Evolutionary conservation across 148 eudicot species (phyloP), one percentile per base, ranked within the genome.

Genomic region (Spergularia bocconei): DNA sequence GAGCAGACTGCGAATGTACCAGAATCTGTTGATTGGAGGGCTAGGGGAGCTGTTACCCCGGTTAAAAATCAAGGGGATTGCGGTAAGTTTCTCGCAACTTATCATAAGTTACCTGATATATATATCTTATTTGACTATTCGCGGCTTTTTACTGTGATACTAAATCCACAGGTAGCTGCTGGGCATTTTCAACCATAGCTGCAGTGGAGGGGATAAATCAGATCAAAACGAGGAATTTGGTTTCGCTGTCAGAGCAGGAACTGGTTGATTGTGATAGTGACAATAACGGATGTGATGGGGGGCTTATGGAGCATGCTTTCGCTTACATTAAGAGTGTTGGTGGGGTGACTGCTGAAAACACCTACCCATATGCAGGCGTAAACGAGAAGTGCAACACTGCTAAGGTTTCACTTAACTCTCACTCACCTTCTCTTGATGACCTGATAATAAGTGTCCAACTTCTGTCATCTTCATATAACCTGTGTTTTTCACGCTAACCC

Each of bases 181-280:
- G 93, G 97, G 93, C 97, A 23, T 89, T 89, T 74, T 88, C 97
- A 39, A 80, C 90, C 25, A 77, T 89, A 2, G 93, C 82, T 62
- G 87, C 88, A 75, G 90, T 91, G 6, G 97, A 91, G 70, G 97
- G 97, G n/a, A 86, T 91, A 62, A 91, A 91, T 78, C 84, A 91
- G 71, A 85, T 91, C 68, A 91, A 81, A 82, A 89, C 94, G 11
- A 86, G 82, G 15, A 36, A 88, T 8, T 60, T 91, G 13, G 75
- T 88, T 20, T 84, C 93, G 19, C 71, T 91, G 16, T 91, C 93
- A 10, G 97, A 91, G 76, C 97, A 91, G 84, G 91, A 91, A 67
- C 82, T 89, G 15, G 85, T 89, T 11, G 93, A 91, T 67, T 91
- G 93, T 60, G 91, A 81, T 17, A 33, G 63, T 8, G 93, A 84